phyloP scores from a whole-genome alignment of 2,329 filamentous ascomycete species.

The Botryotinia globosa region DNA sequence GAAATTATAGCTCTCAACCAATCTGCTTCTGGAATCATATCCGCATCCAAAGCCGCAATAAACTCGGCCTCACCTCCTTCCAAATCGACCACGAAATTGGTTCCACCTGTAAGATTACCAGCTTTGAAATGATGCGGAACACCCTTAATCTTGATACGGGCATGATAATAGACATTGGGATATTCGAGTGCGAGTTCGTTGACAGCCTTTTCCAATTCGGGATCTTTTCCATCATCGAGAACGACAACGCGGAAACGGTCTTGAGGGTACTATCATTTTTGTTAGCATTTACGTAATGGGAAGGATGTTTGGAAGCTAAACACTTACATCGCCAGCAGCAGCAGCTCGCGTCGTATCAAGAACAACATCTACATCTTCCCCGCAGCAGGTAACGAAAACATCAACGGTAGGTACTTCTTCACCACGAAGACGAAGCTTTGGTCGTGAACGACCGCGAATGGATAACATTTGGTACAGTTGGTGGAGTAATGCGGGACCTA shows the following conservation, averaged over 20 bases:
- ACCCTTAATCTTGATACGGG: conserved; percentile 35
- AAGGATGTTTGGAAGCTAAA: background rate
- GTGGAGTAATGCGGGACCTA: conserved; percentile 54
- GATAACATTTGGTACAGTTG: conserved; percentile 57
- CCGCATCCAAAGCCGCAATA: conserved; percentile 63
- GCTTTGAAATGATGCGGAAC: conserved; percentile 58
- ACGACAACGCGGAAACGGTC: conserved; percentile 54
- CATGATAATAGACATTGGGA: conserved; percentile 53
- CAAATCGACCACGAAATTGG: conserved; percentile 49
- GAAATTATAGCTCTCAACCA: conserved; percentile 60
- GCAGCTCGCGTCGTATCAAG: conserved; percentile 48
- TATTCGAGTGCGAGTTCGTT: conserved; percentile 35
- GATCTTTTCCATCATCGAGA: conserved; percentile 53
- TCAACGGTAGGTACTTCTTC: conserved; percentile 52
- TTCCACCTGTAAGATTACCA: conserved; percentile 61
- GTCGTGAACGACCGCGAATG: conserved; percentile 52
- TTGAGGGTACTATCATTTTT: conserved; percentile 44
- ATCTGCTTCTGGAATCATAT: conserved; percentile 63
- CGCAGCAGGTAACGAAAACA: conserved; percentile 56
- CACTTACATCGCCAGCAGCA: conserved; percentile 45
- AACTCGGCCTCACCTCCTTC: conserved; percentile 50
- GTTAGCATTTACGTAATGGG: background rate
- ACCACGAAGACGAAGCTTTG: conserved; percentile 46
- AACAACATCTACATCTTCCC: conserved; percentile 54
- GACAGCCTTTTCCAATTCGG: conserved; percentile 43